Evolutionary conservation across 352 stramenopile genomes (phyloP).

Genomic region (Peronospora belbahrii): DNA sequence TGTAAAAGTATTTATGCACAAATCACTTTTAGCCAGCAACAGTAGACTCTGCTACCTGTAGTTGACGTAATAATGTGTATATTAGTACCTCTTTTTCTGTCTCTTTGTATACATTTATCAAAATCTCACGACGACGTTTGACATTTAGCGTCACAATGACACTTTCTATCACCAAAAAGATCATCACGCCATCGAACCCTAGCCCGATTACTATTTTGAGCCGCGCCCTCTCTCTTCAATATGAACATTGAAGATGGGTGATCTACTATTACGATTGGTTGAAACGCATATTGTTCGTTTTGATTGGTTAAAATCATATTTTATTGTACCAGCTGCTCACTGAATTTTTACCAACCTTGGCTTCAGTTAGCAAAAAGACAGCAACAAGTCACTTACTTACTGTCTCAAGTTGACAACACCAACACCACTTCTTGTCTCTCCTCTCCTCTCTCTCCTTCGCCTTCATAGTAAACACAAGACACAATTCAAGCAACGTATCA

Average conservation of each 20-base stretch:
- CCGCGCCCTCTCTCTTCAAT: slow-evolving; percentile 18
- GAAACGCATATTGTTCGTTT: background rate
- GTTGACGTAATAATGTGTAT: too few species aligned
- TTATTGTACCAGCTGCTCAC: slow-evolving; percentile 21
- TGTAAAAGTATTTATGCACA: too few species aligned
- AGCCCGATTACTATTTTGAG: slow-evolving; percentile 7
- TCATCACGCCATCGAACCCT: background rate
- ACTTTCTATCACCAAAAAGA: background rate
- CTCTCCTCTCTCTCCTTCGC: too few species aligned
- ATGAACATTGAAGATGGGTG: slow-evolving; percentile 28
- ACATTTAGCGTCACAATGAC: too few species aligned
- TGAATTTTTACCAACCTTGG: slow-evolving; percentile 24
- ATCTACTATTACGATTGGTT: slow-evolving; percentile 8
- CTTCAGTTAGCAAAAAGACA: slow-evolving; percentile 67
- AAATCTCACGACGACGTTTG: too few species aligned
- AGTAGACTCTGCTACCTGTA: too few species aligned
- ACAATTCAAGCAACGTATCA: too few species aligned
- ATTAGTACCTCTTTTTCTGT: too few species aligned
- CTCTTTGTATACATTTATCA: too few species aligned
- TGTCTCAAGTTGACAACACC: background rate
- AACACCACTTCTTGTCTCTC: background rate
- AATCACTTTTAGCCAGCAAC: too few species aligned
- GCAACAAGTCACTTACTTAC: slow-evolving; percentile 18
- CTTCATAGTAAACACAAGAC: too few species aligned
- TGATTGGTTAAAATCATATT: slow-evolving; percentile 11